Conservation (phyloP, 2,329 filamentous ascomycete genomes). For the Ophiocordyceps camponoti-saundersi region DNA sequence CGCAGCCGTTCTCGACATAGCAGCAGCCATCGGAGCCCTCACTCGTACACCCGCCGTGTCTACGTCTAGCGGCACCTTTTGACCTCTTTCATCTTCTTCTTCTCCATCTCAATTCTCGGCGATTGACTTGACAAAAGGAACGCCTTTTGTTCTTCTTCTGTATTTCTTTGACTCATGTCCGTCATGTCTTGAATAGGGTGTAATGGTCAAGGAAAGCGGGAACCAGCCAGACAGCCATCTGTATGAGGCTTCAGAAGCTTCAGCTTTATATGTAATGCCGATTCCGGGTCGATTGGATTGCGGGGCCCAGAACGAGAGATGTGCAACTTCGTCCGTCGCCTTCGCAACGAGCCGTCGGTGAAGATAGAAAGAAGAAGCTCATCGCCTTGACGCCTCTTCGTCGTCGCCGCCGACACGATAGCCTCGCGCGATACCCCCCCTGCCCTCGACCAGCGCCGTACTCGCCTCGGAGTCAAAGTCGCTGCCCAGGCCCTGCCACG, state of each 20-base stretch:
- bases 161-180: no score
- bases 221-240: not conserved
- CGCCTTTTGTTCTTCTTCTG: no score
- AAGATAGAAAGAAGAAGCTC: not conserved
- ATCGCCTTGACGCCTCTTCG: constrained; percentile 25
- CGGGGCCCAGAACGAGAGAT: no score
- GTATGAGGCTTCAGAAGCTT: not conserved
- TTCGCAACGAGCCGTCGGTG: not conserved
- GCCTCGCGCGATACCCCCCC: constrained; percentile 74
- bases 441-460: constrained; percentile 65
- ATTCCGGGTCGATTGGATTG: not conserved
- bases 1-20: constrained; percentile 19
- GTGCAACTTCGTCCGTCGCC: no score
- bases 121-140: no score
- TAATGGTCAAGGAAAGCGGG: not conserved
- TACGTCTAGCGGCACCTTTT: constrained; percentile 36
- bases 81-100: not conserved
- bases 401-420: constrained; percentile 61
- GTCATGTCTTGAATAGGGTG: not conserved
- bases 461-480: constrained; percentile 51
- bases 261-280: no score
- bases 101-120: no score
- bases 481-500: constrained; percentile 82
- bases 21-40: constrained; percentile 24
- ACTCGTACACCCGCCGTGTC: constrained; percentile 30